Percentiles rank a stretch among this genome's conserved stretches.
Evolutionary conservation across 179 eudicot genomes (phyloP).

Genomic region (Actinidia arguta): DNA sequence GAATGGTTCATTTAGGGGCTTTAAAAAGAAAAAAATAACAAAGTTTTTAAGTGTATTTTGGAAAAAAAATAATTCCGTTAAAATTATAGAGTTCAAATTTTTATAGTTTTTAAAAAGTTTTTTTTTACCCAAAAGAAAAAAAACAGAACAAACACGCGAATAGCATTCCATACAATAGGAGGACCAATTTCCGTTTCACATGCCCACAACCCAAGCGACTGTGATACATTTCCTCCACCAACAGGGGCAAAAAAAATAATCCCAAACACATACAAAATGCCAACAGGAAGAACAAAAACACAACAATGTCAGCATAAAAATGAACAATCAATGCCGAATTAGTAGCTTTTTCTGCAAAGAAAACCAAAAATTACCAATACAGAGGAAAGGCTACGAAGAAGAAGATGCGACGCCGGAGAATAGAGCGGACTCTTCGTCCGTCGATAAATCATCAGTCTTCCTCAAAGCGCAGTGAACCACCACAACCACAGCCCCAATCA

Average conservation of each 20-base stretch:
- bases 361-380: too few relatives aligned
- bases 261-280: not conserved
- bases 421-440: not conserved
- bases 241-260: too few relatives aligned
- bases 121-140: too few relatives aligned
- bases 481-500: conserved; percentile 32
- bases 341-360: too few relatives aligned
- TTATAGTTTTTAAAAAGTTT: too few relatives aligned
- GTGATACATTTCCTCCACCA: not conserved
- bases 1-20: too few relatives aligned
- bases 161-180: not conserved
- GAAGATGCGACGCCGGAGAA: not conserved
- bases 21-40: too few relatives aligned
- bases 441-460: conserved; percentile 34
- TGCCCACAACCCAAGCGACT: not conserved
- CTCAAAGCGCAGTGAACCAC: conserved; percentile 34
- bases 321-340: not conserved
- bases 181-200: not conserved
- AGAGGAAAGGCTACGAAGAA: not conserved
- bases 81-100: too few relatives aligned
- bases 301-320: not conserved
- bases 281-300: not conserved
- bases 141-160: not conserved
- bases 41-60: too few relatives aligned
- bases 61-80: too few relatives aligned